Base-by-base conservation (phyloP, 257 asterid species). In the Solanum habrochaites region DNA sequence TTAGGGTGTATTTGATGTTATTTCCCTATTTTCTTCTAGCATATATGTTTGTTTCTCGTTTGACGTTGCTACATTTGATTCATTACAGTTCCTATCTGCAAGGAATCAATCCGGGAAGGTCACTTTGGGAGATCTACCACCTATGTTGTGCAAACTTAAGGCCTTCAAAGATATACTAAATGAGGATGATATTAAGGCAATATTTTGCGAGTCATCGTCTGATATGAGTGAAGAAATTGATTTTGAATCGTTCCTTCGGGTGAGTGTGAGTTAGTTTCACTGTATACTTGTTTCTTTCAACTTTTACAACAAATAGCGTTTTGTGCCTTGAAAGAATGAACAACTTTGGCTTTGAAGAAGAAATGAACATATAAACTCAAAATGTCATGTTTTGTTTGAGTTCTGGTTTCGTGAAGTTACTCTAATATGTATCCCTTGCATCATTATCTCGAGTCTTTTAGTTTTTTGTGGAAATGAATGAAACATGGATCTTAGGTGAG, bases 191-290 rank as follows among this genome's bases (percentile, higher is more conserved):
- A 83, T 93, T 73, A 91, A 84, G 92, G 91, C 45, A 66, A 91
- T 94, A 86, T 90, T 96, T 86, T 82, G 71, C n/a, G 96, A 93
- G 89, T 87, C 94, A 7, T 90, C 92, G 82, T 35, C 95, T 39
- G 90, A 94, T 27, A 42, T 91, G 84, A 88, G 85, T 86, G 91
- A 93, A 90, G 96, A 93, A 88, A 89, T 94, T 82, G 97, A 93
- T 90, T 94, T 96, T 42, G 99, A 95, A 88, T 87, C 94, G 73
- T 95, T 95, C 91, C 98, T 96, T 82, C 88, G 92, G 92, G 99
- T 96, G 88, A 64, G 89, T 88, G 87, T 88, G 21, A 69, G 35
- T 21, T 58, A 3, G 23, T 74, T 73, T 18, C 80, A 71, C 18
- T 0, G 47, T 40, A 35, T 35, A 71, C 18, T 69, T 69, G 47